phyloP scores from a whole-genome alignment of 768 basidiomycete genomes.

The Leccinum truebloodii region DNA sequence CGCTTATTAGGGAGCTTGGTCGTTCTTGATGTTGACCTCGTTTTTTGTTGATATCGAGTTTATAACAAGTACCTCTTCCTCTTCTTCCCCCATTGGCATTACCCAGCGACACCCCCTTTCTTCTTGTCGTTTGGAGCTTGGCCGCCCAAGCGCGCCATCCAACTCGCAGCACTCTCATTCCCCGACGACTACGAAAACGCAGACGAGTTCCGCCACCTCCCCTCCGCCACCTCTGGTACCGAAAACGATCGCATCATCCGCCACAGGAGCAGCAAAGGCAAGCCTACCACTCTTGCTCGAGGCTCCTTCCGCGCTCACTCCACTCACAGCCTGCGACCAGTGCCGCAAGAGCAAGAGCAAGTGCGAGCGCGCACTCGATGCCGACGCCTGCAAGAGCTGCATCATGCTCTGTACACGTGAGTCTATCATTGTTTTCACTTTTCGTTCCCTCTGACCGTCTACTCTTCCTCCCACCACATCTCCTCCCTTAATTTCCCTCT shows the following conservation, averaged over 20 bases:
- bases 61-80: too few species aligned
- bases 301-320: not conserved
- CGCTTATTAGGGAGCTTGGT: constrained; percentile 1
- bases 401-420: constrained; percentile 69
- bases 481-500: constrained; percentile 3
- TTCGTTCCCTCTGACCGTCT: constrained; percentile 13
- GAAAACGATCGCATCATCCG: constrained; percentile 54
- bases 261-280: constrained; percentile 77
- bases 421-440: constrained; percentile 21
- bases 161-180: constrained; percentile 43
- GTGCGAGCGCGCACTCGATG: constrained; percentile 66
- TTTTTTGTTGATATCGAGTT: not conserved
- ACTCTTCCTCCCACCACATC: not conserved
- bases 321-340: constrained; percentile 77
- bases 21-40: constrained; percentile 6
- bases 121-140: constrained; percentile 12
- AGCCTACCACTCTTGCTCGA: constrained; percentile 13
- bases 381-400: constrained; percentile 76
- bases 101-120: too few species aligned
- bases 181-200: constrained; percentile 65
- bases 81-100: too few species aligned
- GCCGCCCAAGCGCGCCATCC: constrained; percentile 21
- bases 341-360: constrained; percentile 90
- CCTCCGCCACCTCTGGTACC: constrained; percentile 23
- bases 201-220: constrained; percentile 53